Evolutionary conservation across 2,329 filamentous ascomycete species (phyloP).

Genomic region (Aspergillus aculeatus): DNA sequence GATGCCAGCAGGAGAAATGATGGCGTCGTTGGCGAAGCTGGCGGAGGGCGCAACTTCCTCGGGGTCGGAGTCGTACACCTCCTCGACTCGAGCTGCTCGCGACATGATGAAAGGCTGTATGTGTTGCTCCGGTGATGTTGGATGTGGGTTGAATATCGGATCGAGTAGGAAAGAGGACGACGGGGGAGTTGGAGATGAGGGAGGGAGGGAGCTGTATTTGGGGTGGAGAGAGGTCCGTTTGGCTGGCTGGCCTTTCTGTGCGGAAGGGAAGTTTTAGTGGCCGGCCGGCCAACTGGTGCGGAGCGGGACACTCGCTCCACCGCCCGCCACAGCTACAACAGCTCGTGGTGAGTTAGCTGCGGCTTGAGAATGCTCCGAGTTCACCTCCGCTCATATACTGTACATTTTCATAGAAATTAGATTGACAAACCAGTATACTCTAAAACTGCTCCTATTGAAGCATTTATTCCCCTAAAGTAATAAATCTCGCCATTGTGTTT

Average conservation of each 20-base stretch:
- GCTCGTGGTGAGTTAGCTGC: background rate
- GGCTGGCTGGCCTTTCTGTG: constrained; percentile 23
- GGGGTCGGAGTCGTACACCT: constrained; percentile 88
- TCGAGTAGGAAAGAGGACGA: no score
- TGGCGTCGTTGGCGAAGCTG: constrained; percentile 48
- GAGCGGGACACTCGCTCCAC: constrained; percentile 19
- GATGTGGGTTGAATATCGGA: background rate
- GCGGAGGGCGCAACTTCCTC: constrained; percentile 69
- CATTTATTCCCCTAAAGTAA: no score
- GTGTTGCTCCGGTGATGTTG: background rate
- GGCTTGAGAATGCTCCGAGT: no score
- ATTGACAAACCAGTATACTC: no score
- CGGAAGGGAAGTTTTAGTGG: constrained; percentile 21
- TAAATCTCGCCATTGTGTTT: no score
- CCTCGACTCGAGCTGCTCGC: constrained; percentile 79
- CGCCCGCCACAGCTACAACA: background rate
- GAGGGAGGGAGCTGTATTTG: background rate
- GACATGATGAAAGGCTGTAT: constrained; percentile 59
- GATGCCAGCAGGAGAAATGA: constrained; percentile 39
- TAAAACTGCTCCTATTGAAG: no score
- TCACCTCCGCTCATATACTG: no score
- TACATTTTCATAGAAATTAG: no score
- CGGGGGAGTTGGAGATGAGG: background rate
- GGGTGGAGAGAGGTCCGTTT: constrained; percentile 2
- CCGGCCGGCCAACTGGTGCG: constrained; percentile 5